Base-by-base conservation (phyloP, 1,139 yeast species). In the Diutina siamensis region DNA sequence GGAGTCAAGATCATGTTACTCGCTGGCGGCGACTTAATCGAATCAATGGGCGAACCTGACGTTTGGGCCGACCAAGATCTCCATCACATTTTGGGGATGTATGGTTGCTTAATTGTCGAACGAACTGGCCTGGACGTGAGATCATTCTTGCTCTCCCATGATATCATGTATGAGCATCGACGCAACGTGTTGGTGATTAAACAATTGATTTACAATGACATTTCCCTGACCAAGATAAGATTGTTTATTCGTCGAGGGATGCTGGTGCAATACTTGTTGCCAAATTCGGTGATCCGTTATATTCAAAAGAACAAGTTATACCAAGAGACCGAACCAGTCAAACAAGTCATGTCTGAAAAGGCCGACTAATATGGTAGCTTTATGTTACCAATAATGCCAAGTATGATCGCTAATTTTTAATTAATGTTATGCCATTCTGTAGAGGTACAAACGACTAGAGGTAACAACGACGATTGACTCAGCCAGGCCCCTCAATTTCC, bases 1-100 rank as follows among this genome's bases (percentile, higher is more conserved):
- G 96, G 95, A 19, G 96, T 86, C 48, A 92, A 92, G 60, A 83
- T 92, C 56, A 92, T 92, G 98, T 72, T 92, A 49, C 70, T 92
- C 38, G 98, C 98, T 1, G 99, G 99, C 45, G 98, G 98, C 35
- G 98, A 92, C 63, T 72, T 94, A 55, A 92, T 92, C 48, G 98
- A 92, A 63, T 82, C 94, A 45, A 92, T 94, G 97, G 98, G 98
- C n/a, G 98, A 92, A 62, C 97, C 97, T 28, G 94, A 89, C 57
- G 98, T 92, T 34, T 92, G 99, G 99, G 96, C 95, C 1, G 97
- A 89, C 60, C 83, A 76, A 49, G 99, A 92, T 63, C 71, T 92
- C 56, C 95, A 89, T 59, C 98, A 92, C 62, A 94, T 92, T 46
- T 71, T 92, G 52, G 98, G 98, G 27, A 80, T 85, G 51, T 92